A percentile compares a stretch with the other conserved stretches of the same genome.
Conservation (phyloP, 1,139 yeast genomes). For the Sugiyamaella pinicola region DNA sequence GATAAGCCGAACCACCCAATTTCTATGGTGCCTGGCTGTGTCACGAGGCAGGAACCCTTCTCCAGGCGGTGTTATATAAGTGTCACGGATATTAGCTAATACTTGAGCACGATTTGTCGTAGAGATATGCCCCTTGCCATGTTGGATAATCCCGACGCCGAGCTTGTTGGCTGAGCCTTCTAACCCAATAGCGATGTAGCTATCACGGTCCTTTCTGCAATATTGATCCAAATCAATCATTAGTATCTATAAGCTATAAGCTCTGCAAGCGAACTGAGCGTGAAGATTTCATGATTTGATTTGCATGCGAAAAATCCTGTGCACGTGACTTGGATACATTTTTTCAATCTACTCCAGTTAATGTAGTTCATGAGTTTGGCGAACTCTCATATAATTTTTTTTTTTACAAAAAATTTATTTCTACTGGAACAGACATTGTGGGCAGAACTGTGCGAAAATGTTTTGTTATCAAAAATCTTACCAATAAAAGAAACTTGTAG, state of each 20-base stretch:
- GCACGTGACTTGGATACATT: not conserved
- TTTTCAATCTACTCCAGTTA: too few relatives aligned
- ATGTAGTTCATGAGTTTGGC: too few relatives aligned
- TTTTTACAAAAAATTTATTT: too few relatives aligned
- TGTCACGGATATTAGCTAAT: constrained; percentile 85
- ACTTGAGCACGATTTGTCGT: constrained; percentile 66
- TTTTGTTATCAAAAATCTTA: too few relatives aligned
- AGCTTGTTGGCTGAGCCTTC: constrained; percentile 97
- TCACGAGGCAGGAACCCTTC: constrained; percentile 96
- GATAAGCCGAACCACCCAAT: constrained; percentile 88
- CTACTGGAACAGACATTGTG: too few relatives aligned
- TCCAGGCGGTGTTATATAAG: constrained; percentile 95
- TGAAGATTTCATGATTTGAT: not conserved
- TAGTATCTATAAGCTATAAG: too few relatives aligned
- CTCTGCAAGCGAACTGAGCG: not conserved
- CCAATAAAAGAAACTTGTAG: too few relatives aligned
- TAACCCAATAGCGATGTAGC: constrained; percentile 71
- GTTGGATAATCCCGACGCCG: constrained; percentile 90
- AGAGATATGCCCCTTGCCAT: constrained; percentile 50
- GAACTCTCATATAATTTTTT: too few relatives aligned
- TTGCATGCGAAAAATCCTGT: not conserved
- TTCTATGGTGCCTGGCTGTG: constrained; percentile 93
- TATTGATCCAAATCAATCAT: constrained; percentile 32
- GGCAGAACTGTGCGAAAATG: too few relatives aligned
- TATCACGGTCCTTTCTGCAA: constrained; percentile 30